Evolutionary conservation across 305 asterid genomes (phyloP).

Genomic region (Andrographis paniculata): DNA sequence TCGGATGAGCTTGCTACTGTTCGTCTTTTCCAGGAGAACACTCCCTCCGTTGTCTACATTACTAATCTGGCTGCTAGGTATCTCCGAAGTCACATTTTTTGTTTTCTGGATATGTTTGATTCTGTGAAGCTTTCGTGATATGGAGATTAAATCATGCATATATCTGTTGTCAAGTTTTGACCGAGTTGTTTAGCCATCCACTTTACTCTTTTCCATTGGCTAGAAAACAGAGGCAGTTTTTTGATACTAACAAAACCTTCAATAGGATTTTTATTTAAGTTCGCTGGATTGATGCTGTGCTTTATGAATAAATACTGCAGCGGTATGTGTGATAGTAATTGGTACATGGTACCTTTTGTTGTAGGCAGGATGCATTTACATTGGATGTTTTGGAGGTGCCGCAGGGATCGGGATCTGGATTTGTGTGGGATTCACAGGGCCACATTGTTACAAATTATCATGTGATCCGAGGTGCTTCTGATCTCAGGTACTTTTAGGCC

Average conservation of each 20-base stretch:
- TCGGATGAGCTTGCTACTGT: slow-evolving; percentile 94
- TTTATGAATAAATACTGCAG: too few relatives aligned
- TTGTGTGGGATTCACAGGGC: slow-evolving; percentile 80
- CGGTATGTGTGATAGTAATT: too few relatives aligned
- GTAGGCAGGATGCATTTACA: slow-evolving; percentile 91
- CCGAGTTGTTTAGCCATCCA: too few relatives aligned
- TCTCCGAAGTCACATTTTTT: background rate
- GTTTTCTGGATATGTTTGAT: background rate
- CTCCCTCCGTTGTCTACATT: slow-evolving; percentile 92
- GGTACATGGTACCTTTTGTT: slow-evolving; percentile 12
- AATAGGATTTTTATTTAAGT: too few relatives aligned
- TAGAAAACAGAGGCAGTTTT: too few relatives aligned
- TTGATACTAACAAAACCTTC: too few relatives aligned
- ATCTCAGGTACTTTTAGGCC: slow-evolving; percentile 52
- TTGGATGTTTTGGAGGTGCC: slow-evolving; percentile 94
- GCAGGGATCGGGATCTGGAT: slow-evolving; percentile 98
- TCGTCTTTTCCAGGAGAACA: slow-evolving; percentile 81
- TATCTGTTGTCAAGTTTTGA: too few relatives aligned
- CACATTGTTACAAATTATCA: slow-evolving; percentile 91
- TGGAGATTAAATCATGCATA: background rate
- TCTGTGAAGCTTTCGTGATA: too few relatives aligned
- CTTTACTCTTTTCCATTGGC: too few relatives aligned
- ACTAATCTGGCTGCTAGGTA: slow-evolving; percentile 89
- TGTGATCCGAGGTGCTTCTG: slow-evolving; percentile 98
- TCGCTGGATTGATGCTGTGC: too few relatives aligned